phyloP scores from a whole-genome alignment of 257 asterid species.

The Agastache rugosa region DNA sequence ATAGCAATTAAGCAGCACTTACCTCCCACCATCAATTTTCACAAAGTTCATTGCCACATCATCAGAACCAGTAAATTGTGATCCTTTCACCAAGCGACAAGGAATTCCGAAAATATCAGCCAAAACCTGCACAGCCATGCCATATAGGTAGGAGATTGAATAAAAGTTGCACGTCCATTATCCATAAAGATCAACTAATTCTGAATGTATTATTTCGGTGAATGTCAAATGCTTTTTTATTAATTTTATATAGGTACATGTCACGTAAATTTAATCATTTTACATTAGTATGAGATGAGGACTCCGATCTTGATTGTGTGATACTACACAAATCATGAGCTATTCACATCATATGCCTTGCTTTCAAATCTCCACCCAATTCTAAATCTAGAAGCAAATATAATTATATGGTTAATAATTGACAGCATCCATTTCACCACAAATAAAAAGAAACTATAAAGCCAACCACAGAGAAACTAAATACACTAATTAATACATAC shows the following conservation, averaged over 20 bases:
- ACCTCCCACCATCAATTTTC: constrained; percentile 81
- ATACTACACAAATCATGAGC: constrained; percentile 11
- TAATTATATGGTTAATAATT: constrained; percentile 11
- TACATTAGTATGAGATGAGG: constrained; percentile 3
- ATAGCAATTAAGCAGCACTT: constrained; percentile 31
- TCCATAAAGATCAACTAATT: not conserved
- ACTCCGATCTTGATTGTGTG: not conserved
- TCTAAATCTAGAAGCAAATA: constrained; percentile 6
- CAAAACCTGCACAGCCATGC: constrained; percentile 72
- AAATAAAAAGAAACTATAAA: constrained; percentile 10
- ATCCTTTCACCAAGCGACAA: constrained; percentile 91
- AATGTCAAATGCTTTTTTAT: constrained; percentile 22
- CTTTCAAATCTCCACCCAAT: constrained; percentile 8
- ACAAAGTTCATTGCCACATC: constrained; percentile 94
- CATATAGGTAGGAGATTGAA: constrained; percentile 33
- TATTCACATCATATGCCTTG: constrained; percentile 9
- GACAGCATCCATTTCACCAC: constrained; percentile 1
- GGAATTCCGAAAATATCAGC: constrained; percentile 86
- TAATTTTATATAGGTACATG: constrained; percentile 1
- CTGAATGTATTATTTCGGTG: constrained; percentile 1
- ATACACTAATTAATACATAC: not conserved
- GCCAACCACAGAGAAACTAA: constrained; percentile 2
- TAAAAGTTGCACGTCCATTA: constrained; percentile 1
- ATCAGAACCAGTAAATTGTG: constrained; percentile 83
- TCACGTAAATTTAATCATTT: not conserved